These are phyloP conservation scores for Euphorbia peplus DNA, from an alignment of 345 rosid genomes.

Conservation along the genomic window DNA sequence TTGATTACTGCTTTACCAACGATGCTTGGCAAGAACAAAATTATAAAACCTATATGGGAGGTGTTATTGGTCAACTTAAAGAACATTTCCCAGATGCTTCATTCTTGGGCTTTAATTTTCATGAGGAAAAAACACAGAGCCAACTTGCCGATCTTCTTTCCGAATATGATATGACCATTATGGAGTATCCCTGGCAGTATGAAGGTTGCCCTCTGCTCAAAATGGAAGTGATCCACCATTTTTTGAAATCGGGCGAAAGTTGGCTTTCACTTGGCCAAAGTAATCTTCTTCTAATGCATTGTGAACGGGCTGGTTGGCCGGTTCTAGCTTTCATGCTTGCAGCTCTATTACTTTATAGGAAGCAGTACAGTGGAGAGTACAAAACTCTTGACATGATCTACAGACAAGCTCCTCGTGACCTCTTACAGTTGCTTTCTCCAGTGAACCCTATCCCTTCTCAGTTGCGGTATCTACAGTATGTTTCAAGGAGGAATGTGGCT, in stretches of 20 bases:
- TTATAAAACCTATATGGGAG: constrained; percentile 57
- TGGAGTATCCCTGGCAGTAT: constrained; percentile 96
- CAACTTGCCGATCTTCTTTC: constrained; percentile 55
- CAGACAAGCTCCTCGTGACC: constrained; percentile 87
- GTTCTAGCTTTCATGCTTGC: constrained; percentile 84
- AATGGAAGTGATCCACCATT: constrained; percentile 88
- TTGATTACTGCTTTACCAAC: constrained; percentile 81
- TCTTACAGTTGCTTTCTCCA: constrained; percentile 67
- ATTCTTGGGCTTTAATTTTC: constrained; percentile 81
- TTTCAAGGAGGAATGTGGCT: constrained; percentile 83
- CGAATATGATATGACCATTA: constrained; percentile 71
- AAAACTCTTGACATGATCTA: constrained; percentile 92
- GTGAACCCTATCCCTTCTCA: constrained; percentile 90
- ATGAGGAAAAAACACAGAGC: constrained; percentile 61
- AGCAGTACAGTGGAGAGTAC: constrained; percentile 77
- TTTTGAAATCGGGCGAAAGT: constrained; percentile 86
- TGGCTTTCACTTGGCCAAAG: constrained; percentile 86
- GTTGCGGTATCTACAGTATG: constrained; percentile 77
- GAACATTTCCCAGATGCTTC: constrained; percentile 80
- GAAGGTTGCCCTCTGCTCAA: constrained; percentile 84
- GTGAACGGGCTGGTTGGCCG: constrained; percentile 88
- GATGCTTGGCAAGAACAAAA: constrained; percentile 62
- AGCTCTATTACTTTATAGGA: constrained; percentile 73
- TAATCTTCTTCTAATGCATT: constrained; percentile 82
- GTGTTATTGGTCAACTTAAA: constrained; percentile 63